Base-by-base conservation (phyloP, 805 yeast species). In the Schizosaccharomyces pombe region DNA sequence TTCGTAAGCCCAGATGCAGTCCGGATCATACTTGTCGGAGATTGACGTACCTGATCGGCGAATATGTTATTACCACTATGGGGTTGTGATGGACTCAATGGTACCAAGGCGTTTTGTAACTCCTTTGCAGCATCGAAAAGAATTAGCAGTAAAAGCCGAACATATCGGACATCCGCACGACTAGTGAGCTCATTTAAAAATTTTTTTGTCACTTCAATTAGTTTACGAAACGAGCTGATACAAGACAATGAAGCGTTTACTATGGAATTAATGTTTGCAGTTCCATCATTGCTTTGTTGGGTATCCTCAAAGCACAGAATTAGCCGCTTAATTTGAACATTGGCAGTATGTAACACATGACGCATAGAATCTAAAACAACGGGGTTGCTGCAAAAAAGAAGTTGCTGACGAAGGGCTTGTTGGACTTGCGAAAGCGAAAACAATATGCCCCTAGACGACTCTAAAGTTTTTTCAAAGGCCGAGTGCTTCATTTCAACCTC, bases 391-490 rank as follows among this genome's bases (percentile, higher is more conserved):
- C 82, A 77, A 57, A 77, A 77, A 0, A 78, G 74, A 5, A 78
- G 72, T 55, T 78, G 71, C 55, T 78, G 69, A 58, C 78, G 68
- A 8, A 80, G 68, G 3, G 76, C 75, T 34, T 77, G 73, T 57
- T 78, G 84, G 40, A 80, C 70, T 61, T 80, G 85, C 47, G 80
- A 76, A 55, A 78, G 74, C 2, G 82, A 70, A 61, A 78, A 79
- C 9, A 79, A 62, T 11, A 81, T 63, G 59, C 80, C 81, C 56
- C 83, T 68, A n/a, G 80, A 74, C 1, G 71, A 75, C 57, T 69
- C 75, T 16, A 72, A 24, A 1, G 26, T 24, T 43, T 43, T 43
- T 26, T 26, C 30, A 24, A 26, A 2, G 12, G 28, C 26, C 49
- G 49, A 5, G 49, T 14, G 8, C 37, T n/a, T n/a, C n/a, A n/a